Base-by-base conservation (phyloP, 1,139 yeast species). In the Candida sanyaensis region DNA sequence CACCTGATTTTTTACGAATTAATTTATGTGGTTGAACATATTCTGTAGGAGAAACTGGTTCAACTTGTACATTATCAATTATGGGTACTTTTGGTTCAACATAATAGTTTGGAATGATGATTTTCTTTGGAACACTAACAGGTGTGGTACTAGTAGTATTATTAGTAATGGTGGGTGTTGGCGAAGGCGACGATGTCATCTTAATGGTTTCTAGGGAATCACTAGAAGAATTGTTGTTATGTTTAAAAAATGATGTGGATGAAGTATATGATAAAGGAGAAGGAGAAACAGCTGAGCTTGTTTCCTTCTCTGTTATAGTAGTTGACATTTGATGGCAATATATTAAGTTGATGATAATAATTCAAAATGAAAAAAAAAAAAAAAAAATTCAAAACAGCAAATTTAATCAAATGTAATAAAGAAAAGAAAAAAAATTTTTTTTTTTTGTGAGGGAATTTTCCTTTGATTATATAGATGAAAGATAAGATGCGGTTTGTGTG, bases 1-100 rank as follows among this genome's bases (percentile, higher is more conserved):
- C 75, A 4, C 76, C 76, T 6, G 73, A 67, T 51, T 69, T 71
- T 55, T 71, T 71, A 44, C 73, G 65, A 10, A 71, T 53, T 38
- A 71, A 55, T 28, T 23, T 39, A 26, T 51, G 54, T 12, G 33
- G 39, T 29, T 36, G 24, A 9, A 40, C 26, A 34, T 33, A 46
- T 17, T 39, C 39, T 8, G 44, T 37, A 5, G 45, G 21, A 6
- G 47, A 41, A 6, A 31, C 30, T 4, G 49, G 46, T 36, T 7
- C 41, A 36, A 24, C 28, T 45, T 24, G n/a, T 17, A 21, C 17
- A 11, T 24, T 21, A 6, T 7, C 24, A n/a, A 33, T 24, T 33
- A 34, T 41, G 7, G 37, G 23, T 4, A 41, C 44, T 43, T 53
- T 53, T 30, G 57, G 55, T 6, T 55, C 48, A 4, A 48, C 52